phyloP scores from a whole-genome alignment of 2,329 filamentous ascomycete species.

The Fusarium goolgardi region DNA sequence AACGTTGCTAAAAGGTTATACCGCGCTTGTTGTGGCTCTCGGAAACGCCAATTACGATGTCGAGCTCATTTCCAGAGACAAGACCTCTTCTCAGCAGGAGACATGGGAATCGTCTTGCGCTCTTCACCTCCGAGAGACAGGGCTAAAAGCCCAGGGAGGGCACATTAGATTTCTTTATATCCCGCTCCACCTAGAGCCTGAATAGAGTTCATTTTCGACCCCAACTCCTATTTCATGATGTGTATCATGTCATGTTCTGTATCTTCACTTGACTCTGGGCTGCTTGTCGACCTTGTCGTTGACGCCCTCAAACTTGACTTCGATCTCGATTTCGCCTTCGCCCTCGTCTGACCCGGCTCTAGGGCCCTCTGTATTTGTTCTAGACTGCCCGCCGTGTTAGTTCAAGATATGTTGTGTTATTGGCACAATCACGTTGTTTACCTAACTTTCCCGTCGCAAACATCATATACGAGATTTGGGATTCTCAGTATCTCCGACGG shows the following conservation, averaged over 20 bases:
- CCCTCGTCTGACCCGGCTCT: conserved; percentile 34
- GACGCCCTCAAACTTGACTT: conserved; percentile 23
- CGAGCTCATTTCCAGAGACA: conserved; percentile 43
- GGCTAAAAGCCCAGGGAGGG: conserved; percentile 42
- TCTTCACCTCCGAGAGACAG: conserved; percentile 44
- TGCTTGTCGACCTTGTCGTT: conserved; percentile 22
- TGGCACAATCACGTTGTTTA: conserved; percentile 14
- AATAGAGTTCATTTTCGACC: conserved; percentile 20
- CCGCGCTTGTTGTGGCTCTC: conserved; percentile 43
- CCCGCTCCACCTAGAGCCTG: conserved; percentile 42
- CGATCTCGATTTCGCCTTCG: conserved; percentile 24
- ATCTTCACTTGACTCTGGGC: conserved; percentile 28
- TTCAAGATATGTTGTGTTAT: not conserved
- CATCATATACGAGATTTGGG: conserved; percentile 42
- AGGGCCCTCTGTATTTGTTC: conserved; percentile 45
- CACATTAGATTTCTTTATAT: conserved; percentile 46
- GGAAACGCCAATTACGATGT: conserved; percentile 44
- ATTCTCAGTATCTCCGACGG: conserved; percentile 42
- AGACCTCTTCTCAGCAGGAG: conserved; percentile 37
- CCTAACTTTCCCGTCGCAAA: conserved; percentile 44
- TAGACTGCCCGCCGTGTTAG: conserved; percentile 35
- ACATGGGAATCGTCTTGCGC: conserved; percentile 41
- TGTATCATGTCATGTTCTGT: conserved; percentile 46
- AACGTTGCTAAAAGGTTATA: conserved; percentile 44
- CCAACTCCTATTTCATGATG: conserved; percentile 43